These are phyloP conservation scores for Murraya paniculata DNA, from an alignment of 345 rosid genomes.

Conservation along the genomic window DNA sequence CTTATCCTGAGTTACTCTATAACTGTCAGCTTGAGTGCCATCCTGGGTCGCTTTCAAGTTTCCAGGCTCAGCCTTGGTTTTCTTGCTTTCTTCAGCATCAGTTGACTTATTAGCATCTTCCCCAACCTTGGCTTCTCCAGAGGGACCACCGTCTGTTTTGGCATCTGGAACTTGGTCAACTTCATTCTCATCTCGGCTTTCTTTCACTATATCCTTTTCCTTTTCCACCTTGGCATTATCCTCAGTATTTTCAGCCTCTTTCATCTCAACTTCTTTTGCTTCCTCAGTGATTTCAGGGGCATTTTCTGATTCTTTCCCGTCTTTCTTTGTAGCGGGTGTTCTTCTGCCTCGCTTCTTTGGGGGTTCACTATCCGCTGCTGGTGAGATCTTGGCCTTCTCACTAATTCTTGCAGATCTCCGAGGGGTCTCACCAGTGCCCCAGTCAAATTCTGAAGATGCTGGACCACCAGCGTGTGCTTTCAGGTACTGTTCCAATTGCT, in stretches of 20 bases:
- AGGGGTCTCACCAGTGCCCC: constrained; percentile 72
- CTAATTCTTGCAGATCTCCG: constrained; percentile 72
- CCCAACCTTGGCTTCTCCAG: constrained; percentile 24
- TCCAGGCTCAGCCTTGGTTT: constrained; percentile 22
- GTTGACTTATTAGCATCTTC: constrained; percentile 23
- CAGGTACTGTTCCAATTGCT: constrained; percentile 61
- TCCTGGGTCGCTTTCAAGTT: constrained; percentile 11
- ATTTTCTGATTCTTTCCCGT: constrained; percentile 39
- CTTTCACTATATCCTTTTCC: constrained; percentile 28
- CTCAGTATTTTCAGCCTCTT: constrained; percentile 37
- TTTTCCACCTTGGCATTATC: constrained; percentile 27
- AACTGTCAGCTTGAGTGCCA: constrained; percentile 11
- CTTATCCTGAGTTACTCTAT: constrained; percentile 14
- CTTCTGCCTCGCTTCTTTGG: constrained; percentile 50
- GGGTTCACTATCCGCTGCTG: constrained; percentile 39
- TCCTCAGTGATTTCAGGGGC: constrained; percentile 31
- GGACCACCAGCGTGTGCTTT: constrained; percentile 65
- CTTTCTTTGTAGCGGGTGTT: constrained; percentile 51
- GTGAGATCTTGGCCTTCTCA: constrained; percentile 46
- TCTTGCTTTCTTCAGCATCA: constrained; percentile 20
- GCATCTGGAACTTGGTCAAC: constrained; percentile 19
- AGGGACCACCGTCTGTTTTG: constrained; percentile 6
- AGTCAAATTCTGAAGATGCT: constrained; percentile 47
- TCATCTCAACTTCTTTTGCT: constrained; percentile 32
- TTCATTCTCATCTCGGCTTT: constrained; percentile 21